Conservation (phyloP, 1,139 yeast genomes). For the Magnusiomyces clavatus region DNA sequence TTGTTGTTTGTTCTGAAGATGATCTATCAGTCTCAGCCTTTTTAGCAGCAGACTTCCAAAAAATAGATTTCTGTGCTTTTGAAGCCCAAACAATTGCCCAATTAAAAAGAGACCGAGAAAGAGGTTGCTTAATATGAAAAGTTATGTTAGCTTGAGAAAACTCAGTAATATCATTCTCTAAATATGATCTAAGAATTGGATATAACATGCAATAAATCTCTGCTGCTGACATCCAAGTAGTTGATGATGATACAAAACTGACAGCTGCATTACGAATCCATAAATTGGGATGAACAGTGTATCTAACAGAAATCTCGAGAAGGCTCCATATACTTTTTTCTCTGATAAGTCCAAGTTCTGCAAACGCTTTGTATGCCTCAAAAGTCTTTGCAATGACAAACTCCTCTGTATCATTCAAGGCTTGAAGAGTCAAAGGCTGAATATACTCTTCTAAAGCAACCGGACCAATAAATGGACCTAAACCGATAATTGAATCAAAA, state of each 20-base stretch:
- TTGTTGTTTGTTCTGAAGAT: constrained; percentile 32
- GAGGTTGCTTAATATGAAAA: constrained; percentile 57
- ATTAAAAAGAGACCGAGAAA: constrained; percentile 60
- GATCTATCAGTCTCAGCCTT: constrained; percentile 27
- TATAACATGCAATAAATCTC: constrained; percentile 76
- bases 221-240: constrained; percentile 59
- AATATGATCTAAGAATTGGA: constrained; percentile 71
- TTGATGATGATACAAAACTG: constrained; percentile 52
- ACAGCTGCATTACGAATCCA: constrained; percentile 74
- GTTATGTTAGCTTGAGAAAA: constrained; percentile 59
- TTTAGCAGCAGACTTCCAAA: constrained; percentile 57
- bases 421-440: constrained; percentile 74
- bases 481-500: constrained; percentile 64
- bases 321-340: constrained; percentile 46
- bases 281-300: constrained; percentile 76
- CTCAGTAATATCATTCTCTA: constrained; percentile 65
- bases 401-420: constrained; percentile 77
- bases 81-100: constrained; percentile 66
- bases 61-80: constrained; percentile 57
- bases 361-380: constrained; percentile 52
- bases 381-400: constrained; percentile 71
- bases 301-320: constrained; percentile 40
- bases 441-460: constrained; percentile 81
- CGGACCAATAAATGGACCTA: constrained; percentile 76
- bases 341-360: constrained; percentile 47